Conservation (phyloP, 2,329 filamentous ascomycete genomes). For the Thelonectria rubi region DNA sequence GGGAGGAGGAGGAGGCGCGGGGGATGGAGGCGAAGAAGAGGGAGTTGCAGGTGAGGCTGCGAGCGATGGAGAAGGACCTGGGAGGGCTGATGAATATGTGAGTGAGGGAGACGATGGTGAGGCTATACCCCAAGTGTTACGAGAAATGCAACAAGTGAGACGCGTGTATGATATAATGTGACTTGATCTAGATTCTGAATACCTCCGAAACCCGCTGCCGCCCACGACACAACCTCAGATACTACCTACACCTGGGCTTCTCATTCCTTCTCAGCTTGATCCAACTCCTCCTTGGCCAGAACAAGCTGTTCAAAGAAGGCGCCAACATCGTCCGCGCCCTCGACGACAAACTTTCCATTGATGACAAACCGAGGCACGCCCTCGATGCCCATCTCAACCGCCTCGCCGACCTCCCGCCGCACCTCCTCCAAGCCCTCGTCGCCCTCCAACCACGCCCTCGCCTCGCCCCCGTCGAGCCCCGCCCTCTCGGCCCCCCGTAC, state of each 20-base stretch:
- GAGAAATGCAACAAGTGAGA: slow-evolving; percentile 7
- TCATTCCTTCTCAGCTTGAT: slow-evolving; percentile 1
- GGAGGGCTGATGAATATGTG: slow-evolving; percentile 64
- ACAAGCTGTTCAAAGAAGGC: slow-evolving; percentile 74
- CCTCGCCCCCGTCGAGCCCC: slow-evolving; percentile 62
- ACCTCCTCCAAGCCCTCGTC: slow-evolving; percentile 66
- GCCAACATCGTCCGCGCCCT: slow-evolving; percentile 75
- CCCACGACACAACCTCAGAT: too few relatives aligned
- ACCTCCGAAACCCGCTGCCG: too few relatives aligned
- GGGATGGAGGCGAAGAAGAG: slow-evolving; percentile 65
- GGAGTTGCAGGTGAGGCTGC: slow-evolving; percentile 62
- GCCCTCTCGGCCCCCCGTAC: slow-evolving; percentile 61
- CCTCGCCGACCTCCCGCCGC: slow-evolving; percentile 63
- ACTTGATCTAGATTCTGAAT: not conserved
- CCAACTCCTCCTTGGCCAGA: slow-evolving; percentile 51
- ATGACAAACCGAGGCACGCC: slow-evolving; percentile 82
- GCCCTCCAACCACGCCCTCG: slow-evolving; percentile 62
- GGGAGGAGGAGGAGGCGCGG: slow-evolving; percentile 73
- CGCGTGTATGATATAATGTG: not conserved
- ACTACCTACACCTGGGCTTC: too few relatives aligned
- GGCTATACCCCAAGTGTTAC: slow-evolving; percentile 34
- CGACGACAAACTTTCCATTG: slow-evolving; percentile 71
- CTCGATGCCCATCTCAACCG: slow-evolving; percentile 61
- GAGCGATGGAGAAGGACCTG: slow-evolving; percentile 64
- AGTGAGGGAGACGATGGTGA: slow-evolving; percentile 27